phyloP scores from a whole-genome alignment of 139 green algal genomes.

The Diplosphaera chodatii region DNA sequence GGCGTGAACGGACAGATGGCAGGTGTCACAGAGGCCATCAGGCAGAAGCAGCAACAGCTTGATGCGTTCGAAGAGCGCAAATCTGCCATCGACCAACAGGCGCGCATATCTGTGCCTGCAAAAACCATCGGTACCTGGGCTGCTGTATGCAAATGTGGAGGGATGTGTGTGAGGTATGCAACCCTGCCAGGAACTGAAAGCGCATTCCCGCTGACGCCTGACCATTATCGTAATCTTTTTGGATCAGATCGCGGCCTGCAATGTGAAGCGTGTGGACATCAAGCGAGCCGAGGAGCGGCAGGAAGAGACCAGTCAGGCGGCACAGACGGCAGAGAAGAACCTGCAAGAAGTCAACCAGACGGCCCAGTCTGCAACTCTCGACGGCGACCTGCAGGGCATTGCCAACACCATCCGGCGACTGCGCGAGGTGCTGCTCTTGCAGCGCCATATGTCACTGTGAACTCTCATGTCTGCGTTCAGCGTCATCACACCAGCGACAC shows the following conservation, averaged over 20 bases:
- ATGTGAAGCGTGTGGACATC: background rate
- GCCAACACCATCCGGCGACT: background rate
- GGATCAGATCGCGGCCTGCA: background rate
- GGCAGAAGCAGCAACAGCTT: slow-evolving; percentile 13
- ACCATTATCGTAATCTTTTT: no score
- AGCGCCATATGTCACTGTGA: no score
- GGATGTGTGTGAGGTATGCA: no score
- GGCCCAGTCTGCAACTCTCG: slow-evolving; percentile 2
- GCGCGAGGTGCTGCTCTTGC: background rate
- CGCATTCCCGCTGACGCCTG: no score
- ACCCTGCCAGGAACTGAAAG: no score
- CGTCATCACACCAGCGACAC: no score
- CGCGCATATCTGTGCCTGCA: no score
- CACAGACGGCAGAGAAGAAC: slow-evolving; percentile 14
- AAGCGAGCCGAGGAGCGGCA: background rate
- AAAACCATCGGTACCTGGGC: no score
- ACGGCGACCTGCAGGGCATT: slow-evolving; percentile 1
- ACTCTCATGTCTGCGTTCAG: no score
- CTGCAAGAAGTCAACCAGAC: slow-evolving; percentile 2
- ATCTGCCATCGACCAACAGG: slow-evolving; percentile 21
- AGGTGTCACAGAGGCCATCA: background rate
- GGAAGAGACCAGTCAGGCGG: background rate
- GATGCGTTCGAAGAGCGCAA: slow-evolving; percentile 21
- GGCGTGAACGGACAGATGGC: slow-evolving; percentile 1
- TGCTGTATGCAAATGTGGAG: no score